Conservation (phyloP, 225 moss, liverwort and hornwort species). For the Physcomitrium patens region DNA sequence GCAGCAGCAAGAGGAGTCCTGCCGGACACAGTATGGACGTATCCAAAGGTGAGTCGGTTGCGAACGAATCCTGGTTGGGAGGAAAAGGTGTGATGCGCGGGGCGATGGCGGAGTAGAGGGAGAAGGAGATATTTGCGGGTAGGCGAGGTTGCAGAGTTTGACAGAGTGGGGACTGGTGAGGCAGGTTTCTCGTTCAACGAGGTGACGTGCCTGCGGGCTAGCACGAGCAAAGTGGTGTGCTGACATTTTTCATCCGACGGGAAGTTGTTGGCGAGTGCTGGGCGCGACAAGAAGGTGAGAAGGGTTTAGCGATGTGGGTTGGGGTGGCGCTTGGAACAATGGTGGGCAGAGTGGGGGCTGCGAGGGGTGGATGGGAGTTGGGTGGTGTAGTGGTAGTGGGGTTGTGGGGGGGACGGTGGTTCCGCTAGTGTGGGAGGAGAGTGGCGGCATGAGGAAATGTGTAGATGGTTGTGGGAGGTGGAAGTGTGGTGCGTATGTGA, state of each 20-base stretch:
- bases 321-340: slow-evolving; percentile 1
- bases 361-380: background rate
- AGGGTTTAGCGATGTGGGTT: background rate
- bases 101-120: background rate
- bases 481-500: too few species aligned
- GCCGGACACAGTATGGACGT: slow-evolving; percentile 99
- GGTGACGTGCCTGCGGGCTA: slow-evolving; percentile 96
- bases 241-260: slow-evolving; percentile 99
- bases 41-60: slow-evolving; percentile 75
- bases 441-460: background rate
- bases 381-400: background rate
- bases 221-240: slow-evolving; percentile 97
- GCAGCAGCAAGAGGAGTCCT: slow-evolving; percentile 94
- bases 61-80: slow-evolving; percentile 4
- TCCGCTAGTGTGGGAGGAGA: background rate
- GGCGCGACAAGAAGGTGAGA: slow-evolving; percentile 93
- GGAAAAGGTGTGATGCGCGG: background rate
- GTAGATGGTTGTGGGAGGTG: background rate
- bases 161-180: slow-evolving; percentile 25
- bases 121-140: slow-evolving; percentile 1
- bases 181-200: slow-evolving; percentile 98
- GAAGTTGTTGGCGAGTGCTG: slow-evolving; percentile 96
- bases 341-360: background rate
- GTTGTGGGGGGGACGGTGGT: background rate
- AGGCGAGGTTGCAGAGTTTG: slow-evolving; percentile 6